Base-by-base conservation (phyloP, 129 eudicot species). In the Ambrosia trifida region DNA sequence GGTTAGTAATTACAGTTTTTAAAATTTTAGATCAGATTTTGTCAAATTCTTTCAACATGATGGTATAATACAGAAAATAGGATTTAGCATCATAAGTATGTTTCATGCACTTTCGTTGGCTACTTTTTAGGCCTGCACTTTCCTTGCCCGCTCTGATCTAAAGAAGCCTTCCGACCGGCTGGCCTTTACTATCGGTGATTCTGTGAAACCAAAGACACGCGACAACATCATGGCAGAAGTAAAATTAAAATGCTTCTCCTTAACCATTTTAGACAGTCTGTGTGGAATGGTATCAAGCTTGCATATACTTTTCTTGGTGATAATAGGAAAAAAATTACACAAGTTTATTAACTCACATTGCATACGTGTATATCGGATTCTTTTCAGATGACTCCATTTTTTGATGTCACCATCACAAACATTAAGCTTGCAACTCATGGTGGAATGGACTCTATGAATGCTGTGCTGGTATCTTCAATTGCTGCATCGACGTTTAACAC, bases 371-470 rank as follows among this genome's bases (percentile, higher is more conserved):
- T 24, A 0, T 72, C 20, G 44, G 43, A 47, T 74, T 35, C 56
- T 68, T 83, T 78, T 74, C 94, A 95, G 99, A 83, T 95, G 86
- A 90, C 99, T 51, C 99, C 99, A 11, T 88, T 88, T 63, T 90
- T 95, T 79, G 99, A 95, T 81, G 84, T 87, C 67, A 86, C 96
- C n/a, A 72, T 95, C 60, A 82, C 96, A 11, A 90, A 95, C 76
- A 83, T 95, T 78, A 95, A 90, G 83, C 96, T 95, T 83, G 99
- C 96, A 64, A 84, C 93, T 35, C 99, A 95, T 84, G 99, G 99
- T 70, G 87, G 79, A 59, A 78, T 77, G 31, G 96, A 90, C 57
- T 94, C 90, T 56, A 87, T 95, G 94, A 95, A 88, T 79, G 97
- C 99, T 49, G 97, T 90, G 44, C 72, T 95, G 50, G 72, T 90